phyloP scores from a whole-genome alignment of 805 yeast species.

The Isabelozyma rhagii region DNA sequence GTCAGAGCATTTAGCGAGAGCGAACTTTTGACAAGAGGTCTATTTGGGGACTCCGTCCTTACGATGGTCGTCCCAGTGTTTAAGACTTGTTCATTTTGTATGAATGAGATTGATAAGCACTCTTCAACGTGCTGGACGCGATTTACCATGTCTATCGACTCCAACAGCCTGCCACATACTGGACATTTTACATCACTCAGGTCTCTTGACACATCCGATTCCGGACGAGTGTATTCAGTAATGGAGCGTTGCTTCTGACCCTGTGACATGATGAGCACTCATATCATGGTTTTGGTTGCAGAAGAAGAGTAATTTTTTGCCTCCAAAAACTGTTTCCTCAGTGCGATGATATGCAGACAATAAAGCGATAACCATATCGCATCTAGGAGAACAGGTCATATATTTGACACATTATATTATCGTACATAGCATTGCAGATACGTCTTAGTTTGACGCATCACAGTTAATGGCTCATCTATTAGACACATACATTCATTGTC shows the following conservation, averaged over 20 bases:
- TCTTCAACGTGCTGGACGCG: slow-evolving; percentile 55
- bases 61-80: not conserved
- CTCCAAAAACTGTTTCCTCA: not conserved
- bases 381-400: no score
- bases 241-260: slow-evolving; percentile 20
- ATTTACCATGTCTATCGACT: slow-evolving; percentile 34
- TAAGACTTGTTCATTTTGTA: not conserved
- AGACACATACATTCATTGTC: no score
- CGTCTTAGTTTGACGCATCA: no score
- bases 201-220: not conserved
- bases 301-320: not conserved
- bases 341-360: no score
- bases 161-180: slow-evolving; percentile 42
- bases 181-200: slow-evolving; percentile 42
- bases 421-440: no score
- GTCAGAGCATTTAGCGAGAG: slow-evolving; percentile 25
- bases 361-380: no score
- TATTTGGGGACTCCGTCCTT: not conserved
- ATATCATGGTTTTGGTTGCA: not conserved
- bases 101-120: slow-evolving; percentile 31
- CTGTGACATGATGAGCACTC: not conserved
- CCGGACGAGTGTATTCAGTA: slow-evolving; percentile 14
- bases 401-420: no score
- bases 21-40: not conserved
- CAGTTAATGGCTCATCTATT: no score